phyloP scores from a whole-genome alignment of 768 basidiomycete species.

The Tubosaeta brunneosetosa region DNA sequence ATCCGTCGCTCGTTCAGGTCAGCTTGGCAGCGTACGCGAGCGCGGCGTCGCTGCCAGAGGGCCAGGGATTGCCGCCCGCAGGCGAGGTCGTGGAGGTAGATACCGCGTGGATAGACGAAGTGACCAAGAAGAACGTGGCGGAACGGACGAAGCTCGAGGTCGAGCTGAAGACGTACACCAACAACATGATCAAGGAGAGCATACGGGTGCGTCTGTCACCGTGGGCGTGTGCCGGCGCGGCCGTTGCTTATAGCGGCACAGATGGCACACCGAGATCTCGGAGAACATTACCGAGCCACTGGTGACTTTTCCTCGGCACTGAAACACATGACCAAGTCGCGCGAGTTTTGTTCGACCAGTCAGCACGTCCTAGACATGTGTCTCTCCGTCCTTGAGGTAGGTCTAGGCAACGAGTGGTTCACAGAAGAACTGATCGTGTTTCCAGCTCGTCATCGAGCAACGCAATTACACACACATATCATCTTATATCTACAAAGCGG shows the following conservation, averaged over 20 bases:
- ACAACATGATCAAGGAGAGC: slow-evolving; percentile 99
- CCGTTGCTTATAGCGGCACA: slow-evolving; percentile 25
- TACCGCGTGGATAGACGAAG: slow-evolving; percentile 70
- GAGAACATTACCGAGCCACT: slow-evolving; percentile 64
- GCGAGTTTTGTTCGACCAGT: slow-evolving; percentile 88
- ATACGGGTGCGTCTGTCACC: slow-evolving; percentile 61
- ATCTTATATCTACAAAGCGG: slow-evolving; percentile 96
- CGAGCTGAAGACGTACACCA: slow-evolving; percentile 90
- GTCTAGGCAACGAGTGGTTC: slow-evolving; percentile 3
- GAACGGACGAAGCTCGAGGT: slow-evolving; percentile 85
- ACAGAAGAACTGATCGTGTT: neutral
- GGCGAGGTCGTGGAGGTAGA: slow-evolving; percentile 53
- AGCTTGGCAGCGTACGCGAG: slow-evolving; percentile 54
- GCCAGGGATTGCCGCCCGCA: slow-evolving; percentile 40
- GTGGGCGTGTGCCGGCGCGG: neutral
- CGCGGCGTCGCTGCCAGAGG: slow-evolving; percentile 27
- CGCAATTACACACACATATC: slow-evolving; percentile 80
- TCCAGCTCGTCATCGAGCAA: slow-evolving; percentile 79
- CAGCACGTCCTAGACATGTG: slow-evolving; percentile 95
- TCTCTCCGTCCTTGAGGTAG: slow-evolving; percentile 73
- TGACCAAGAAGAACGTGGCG: slow-evolving; percentile 56
- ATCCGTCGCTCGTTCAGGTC: slow-evolving; percentile 54
- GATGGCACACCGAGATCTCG: slow-evolving; percentile 92
- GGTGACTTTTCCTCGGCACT: slow-evolving; percentile 72
- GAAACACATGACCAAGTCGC: slow-evolving; percentile 83